Base-by-base conservation (phyloP, 2,329 filamentous ascomycete species). In the Fusarium fujikuroi region DNA sequence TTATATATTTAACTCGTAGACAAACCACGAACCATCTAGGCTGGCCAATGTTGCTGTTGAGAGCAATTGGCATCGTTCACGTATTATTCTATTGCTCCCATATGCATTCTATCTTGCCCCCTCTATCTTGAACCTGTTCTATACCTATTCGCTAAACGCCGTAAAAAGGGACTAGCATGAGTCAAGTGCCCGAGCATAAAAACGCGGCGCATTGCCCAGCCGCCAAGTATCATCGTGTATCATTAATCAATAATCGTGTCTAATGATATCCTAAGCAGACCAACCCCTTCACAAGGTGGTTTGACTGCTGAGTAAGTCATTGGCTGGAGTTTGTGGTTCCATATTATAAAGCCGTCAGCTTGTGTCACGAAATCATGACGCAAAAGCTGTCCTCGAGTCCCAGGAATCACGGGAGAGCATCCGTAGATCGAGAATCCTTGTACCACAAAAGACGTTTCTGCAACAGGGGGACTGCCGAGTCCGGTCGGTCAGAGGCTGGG, bases 141-240 rank as follows among this genome's bases (percentile, higher is more conserved):
- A 69, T 69, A 25, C 18, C 34, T 32, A 30, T 50, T 46, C 43
- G 44, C 46, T 37, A 19, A 69, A 70, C 66, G 66, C 66, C 60
- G 21, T n/a, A 49, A 69, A 58, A 66, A 52, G 42, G 47, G 28
- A 43, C 60, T 60, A 69, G 67, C 61, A 60, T 61, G 67, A 70
- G 61, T 66, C 61, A 66, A 66, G 43, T 66, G 52, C 36, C 52
- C 49, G 23, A 44, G 30, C 37, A 43, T 54, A 53, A 47, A 32
- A 70, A 43, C 46, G 57, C 46, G 46, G 28, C 30, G 19, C 32
- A 23, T 70, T 65, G 42, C 66, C 40, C 44, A 59, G 52, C 42
- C 56, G 52, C 42, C 36, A 25, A 59, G 66, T 61, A 40, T 42
- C 32, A 50, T 69, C 46, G 19, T 69, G 49, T 69, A 69, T 69